Percentiles rank a stretch among this genome's conserved stretches.
These are phyloP conservation scores for Auriscalpium orientale DNA, from an alignment of 768 basidiomycete species.

Conservation along the genomic window DNA sequence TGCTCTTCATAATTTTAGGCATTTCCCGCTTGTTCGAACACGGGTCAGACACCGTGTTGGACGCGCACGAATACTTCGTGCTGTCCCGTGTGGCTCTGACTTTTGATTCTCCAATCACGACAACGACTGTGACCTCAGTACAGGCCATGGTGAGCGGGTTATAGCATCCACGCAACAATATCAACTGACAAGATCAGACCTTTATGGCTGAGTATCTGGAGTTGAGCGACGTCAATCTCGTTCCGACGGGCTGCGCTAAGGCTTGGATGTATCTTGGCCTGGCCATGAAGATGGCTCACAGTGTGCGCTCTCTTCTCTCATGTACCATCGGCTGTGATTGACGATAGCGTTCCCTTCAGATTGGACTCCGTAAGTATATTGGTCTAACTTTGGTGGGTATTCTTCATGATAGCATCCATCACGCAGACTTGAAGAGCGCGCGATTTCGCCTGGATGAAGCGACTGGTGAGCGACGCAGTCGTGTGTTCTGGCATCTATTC, in stretches of 20 bases:
- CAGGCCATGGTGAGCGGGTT: conserved; percentile 44
- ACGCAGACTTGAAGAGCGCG: conserved; percentile 48
- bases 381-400: neutral
- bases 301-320: conserved; percentile 30
- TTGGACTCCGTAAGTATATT: conserved; percentile 44
- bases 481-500: conserved; percentile 67
- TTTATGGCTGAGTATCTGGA: conserved; percentile 45
- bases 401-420: conserved; percentile 4
- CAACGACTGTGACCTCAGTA: conserved; percentile 49
- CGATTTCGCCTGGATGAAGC: conserved; percentile 51
- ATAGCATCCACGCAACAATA: conserved; percentile 16
- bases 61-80: conserved; percentile 56
- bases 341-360: conserved; percentile 20
- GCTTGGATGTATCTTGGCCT: conserved; percentile 54
- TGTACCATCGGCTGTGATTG: conserved; percentile 3
- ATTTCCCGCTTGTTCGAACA: conserved; percentile 59
- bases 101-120: conserved; percentile 36
- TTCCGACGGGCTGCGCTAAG: conserved; percentile 34
- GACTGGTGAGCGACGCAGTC: conserved; percentile 39
- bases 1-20: conserved; percentile 61
- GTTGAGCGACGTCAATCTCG: conserved; percentile 40
- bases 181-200: conserved; percentile 19
- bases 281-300: conserved; percentile 49
- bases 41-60: conserved; percentile 38
- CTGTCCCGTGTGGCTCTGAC: conserved; percentile 47